These are phyloP conservation scores for Venturia pyrina DNA, from an alignment of 2,329 filamentous ascomycete genomes.

Conservation along the genomic window DNA sequence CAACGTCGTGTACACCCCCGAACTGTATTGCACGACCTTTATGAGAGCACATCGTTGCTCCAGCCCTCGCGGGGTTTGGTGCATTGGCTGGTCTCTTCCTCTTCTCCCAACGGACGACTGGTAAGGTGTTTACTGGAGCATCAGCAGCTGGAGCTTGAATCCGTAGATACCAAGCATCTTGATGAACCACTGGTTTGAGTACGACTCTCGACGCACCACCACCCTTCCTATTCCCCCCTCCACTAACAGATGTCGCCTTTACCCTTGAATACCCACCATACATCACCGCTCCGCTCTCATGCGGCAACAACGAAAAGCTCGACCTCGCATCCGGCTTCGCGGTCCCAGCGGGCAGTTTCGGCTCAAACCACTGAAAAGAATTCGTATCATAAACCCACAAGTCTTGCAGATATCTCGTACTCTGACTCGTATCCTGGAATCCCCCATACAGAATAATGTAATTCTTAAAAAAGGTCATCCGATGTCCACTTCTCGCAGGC, in stretches of 20 bases:
- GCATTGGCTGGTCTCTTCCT: slow-evolving; percentile 86
- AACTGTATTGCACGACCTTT: slow-evolving; percentile 89
- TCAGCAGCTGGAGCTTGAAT: slow-evolving; percentile 64
- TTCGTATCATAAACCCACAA: slow-evolving; percentile 92
- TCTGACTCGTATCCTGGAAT: slow-evolving; percentile 92
- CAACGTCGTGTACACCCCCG: slow-evolving; percentile 88
- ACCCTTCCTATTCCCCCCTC: slow-evolving; percentile 49
- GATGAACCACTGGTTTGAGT: slow-evolving; percentile 79
- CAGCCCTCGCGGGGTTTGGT: slow-evolving; percentile 73
- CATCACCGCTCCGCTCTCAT: slow-evolving; percentile 79
- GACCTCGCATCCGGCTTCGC: slow-evolving; percentile 85
- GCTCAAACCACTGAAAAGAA: slow-evolving; percentile 75
- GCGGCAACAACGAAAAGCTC: slow-evolving; percentile 83
- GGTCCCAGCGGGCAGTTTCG: slow-evolving; percentile 63
- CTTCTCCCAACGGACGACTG: slow-evolving; percentile 79
- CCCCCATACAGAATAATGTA: slow-evolving; percentile 94
- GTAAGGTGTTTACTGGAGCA: slow-evolving; percentile 53
- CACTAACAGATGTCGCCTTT: slow-evolving; percentile 51
- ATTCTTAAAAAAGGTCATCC: slow-evolving; percentile 96
- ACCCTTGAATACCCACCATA: slow-evolving; percentile 92
- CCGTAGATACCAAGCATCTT: slow-evolving; percentile 88
- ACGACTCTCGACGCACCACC: slow-evolving; percentile 57
- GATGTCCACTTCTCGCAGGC: slow-evolving; percentile 78
- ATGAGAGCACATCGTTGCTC: slow-evolving; percentile 88
- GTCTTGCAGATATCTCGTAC: slow-evolving; percentile 88